These are phyloP conservation scores for Pachysandra terminalis DNA, from an alignment of 164 flowering plant species.

Conservation along the genomic window DNA sequence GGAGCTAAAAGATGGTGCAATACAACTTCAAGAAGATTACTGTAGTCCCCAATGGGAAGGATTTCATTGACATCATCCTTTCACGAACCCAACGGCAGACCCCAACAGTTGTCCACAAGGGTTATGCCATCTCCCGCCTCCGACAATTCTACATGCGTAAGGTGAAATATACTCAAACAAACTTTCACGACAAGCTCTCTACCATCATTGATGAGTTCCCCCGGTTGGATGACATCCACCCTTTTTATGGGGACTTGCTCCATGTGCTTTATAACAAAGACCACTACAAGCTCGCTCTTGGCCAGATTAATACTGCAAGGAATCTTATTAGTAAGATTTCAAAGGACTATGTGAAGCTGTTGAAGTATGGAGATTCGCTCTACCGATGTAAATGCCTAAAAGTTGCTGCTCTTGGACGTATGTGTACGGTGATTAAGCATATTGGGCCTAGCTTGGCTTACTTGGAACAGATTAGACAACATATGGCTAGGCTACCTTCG, in stretches of 20 bases:
- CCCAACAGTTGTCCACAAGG: no score
- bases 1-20: constrained; percentile 52
- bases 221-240: no score
- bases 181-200: no score
- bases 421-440: constrained; percentile 54
- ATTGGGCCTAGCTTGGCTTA: constrained; percentile 60
- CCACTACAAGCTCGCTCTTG: constrained; percentile 73
- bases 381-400: no score
- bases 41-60: no score
- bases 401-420: no score
- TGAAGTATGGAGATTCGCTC: constrained; percentile 71
- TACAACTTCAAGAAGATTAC: constrained; percentile 67
- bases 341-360: constrained; percentile 54
- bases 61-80: constrained; percentile 54
- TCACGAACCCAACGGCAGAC: no score
- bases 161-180: no score
- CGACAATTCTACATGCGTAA: no score
- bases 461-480: constrained; percentile 63
- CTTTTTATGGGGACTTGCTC: no score
- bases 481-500: constrained; percentile 70
- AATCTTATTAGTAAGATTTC: constrained; percentile 51
- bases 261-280: constrained; percentile 70
- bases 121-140: no score
- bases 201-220: constrained; percentile 74
- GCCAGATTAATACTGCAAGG: constrained; percentile 57